These are phyloP conservation scores for Kalanchoe fedtschenkoi DNA, from an alignment of 164 flowering plant genomes.

Conservation along the genomic window DNA sequence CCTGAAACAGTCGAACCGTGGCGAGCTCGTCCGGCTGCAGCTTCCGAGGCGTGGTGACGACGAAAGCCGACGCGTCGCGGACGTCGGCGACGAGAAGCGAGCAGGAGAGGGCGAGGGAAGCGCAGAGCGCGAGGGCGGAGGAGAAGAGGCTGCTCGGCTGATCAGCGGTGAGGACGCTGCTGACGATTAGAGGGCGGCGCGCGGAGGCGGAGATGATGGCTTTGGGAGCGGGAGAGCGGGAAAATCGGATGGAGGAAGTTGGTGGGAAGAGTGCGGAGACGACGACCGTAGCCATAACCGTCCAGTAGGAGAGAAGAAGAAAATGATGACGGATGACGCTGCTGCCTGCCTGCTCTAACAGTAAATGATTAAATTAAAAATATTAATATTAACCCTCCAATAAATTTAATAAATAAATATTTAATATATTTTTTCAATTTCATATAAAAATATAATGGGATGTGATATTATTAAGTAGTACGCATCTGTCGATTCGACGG, in stretches of 20 bases:
- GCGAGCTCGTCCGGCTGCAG: conserved; percentile 94
- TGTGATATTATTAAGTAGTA: too few species aligned
- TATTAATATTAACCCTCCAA: too few species aligned
- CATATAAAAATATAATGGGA: too few species aligned
- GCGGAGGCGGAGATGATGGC: conserved; percentile 1
- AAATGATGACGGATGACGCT: neutral
- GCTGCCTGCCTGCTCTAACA: too few species aligned
- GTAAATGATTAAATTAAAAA: too few species aligned
- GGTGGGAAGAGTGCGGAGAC: conserved; percentile 17
- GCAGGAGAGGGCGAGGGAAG: conserved; percentile 59
- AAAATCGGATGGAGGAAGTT: conserved; percentile 11
- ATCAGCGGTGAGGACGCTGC: too few species aligned
- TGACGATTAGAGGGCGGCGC: too few species aligned
- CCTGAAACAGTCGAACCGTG: conserved; percentile 82
- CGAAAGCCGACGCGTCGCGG: conserved; percentile 66
- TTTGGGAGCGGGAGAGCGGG: conserved; percentile 15
- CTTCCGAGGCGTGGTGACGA: conserved; percentile 54
- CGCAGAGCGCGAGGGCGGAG: conserved; percentile 38
- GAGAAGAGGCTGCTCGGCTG: conserved; percentile 14
- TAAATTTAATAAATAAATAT: too few species aligned
- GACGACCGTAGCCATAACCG: conserved; percentile 24
- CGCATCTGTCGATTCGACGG: too few species aligned
- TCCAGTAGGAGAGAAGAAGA: conserved; percentile 1
- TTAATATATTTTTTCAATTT: too few species aligned
- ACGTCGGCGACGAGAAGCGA: conserved; percentile 46